These are phyloP conservation scores for Amborella trichopoda DNA, from an alignment of 164 flowering plant genomes.

Conservation along the genomic window DNA sequence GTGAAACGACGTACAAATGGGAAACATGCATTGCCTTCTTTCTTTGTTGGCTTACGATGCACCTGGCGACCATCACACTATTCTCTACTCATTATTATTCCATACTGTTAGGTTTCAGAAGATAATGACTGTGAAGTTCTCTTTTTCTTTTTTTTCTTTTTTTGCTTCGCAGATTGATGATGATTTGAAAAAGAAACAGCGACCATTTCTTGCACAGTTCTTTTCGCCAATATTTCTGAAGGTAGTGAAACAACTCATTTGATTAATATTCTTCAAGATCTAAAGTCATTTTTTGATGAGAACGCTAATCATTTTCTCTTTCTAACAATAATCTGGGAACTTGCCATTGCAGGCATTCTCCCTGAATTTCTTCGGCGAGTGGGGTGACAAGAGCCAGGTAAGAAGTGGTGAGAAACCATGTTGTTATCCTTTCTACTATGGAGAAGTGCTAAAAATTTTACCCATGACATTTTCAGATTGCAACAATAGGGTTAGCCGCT, in stretches of 20 bases:
- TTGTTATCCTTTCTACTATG: neutral
- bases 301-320: neutral
- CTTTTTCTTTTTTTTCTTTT: too few relatives aligned
- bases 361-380: slow-evolving; percentile 94
- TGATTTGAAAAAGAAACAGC: slow-evolving; percentile 58
- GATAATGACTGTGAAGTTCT: too few relatives aligned
- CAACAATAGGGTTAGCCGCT: slow-evolving; percentile 95
- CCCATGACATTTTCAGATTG: slow-evolving; percentile 71
- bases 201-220: slow-evolving; percentile 57
- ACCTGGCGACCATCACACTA: too few relatives aligned
- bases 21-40: too few relatives aligned
- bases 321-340: neutral
- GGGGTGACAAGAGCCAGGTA: slow-evolving; percentile 99
- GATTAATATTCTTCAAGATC: neutral
- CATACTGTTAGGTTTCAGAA: too few relatives aligned
- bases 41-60: too few relatives aligned
- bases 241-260: slow-evolving; percentile 26
- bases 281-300: neutral
- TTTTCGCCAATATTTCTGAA: slow-evolving; percentile 90
- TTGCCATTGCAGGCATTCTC: slow-evolving; percentile 96
- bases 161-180: too few relatives aligned
- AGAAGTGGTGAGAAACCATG: neutral
- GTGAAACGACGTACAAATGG: too few relatives aligned
- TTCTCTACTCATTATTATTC: too few relatives aligned
- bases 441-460: neutral